Evolutionary conservation across 257 asterid species (phyloP).

Genomic region (Vinca minor): DNA sequence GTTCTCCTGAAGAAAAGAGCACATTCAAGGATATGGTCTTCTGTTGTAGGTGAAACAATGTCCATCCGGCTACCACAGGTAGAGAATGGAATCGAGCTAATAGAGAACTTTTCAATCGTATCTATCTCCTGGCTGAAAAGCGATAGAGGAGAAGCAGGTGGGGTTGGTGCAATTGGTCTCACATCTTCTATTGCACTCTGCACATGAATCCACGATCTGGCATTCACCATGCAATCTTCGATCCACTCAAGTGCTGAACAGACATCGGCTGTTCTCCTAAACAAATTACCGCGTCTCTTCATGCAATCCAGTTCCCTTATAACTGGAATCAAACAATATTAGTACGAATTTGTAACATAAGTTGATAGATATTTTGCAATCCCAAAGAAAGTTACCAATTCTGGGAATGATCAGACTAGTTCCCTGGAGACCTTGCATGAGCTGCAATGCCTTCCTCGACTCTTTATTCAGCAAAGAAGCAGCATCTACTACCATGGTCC

Average conservation of each 20-base stretch:
- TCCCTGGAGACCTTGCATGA: conserved; percentile 62
- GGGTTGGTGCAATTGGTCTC: conserved; percentile 59
- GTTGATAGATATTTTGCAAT: no score
- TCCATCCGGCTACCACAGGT: conserved; percentile 43
- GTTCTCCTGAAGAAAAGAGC: conserved; percentile 46
- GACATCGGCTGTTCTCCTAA: conserved; percentile 52
- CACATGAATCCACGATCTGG: no score
- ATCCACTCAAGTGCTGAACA: conserved; percentile 74
- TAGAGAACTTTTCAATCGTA: conserved; percentile 30
- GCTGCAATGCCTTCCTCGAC: conserved; percentile 72
- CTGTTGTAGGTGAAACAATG: conserved; percentile 62
- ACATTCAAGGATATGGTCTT: conserved; percentile 76
- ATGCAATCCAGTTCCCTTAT: conserved; percentile 78
- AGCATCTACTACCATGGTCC: conserved; percentile 74
- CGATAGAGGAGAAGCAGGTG: conserved; percentile 43
- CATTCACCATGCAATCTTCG: conserved; percentile 59
- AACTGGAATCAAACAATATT: conserved; percentile 33
- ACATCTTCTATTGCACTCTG: conserved; percentile 69
- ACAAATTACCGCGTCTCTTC: conserved; percentile 47
- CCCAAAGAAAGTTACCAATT: conserved; percentile 62
- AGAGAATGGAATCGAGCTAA: conserved; percentile 47
- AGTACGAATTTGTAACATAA: neutral
- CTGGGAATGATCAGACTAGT: conserved; percentile 67
- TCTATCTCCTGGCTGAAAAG: conserved; percentile 16
- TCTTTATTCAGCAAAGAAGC: conserved; percentile 54